Evolutionary conservation across 2,329 filamentous ascomycete genomes (phyloP).

Genomic region (Fusarium siculi): DNA sequence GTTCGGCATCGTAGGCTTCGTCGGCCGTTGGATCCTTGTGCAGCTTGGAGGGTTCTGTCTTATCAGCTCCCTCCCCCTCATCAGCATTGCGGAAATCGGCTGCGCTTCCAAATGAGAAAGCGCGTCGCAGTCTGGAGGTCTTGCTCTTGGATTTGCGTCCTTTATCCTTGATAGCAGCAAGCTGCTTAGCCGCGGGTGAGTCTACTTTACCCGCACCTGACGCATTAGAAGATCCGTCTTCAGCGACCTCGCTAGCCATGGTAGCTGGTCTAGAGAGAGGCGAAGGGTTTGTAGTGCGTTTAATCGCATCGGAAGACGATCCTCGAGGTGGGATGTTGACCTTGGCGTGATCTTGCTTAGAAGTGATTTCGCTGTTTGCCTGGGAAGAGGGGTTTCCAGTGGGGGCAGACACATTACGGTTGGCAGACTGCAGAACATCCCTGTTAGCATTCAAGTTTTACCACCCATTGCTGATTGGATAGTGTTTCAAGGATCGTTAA

Average conservation of each 20-base stretch:
- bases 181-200: constrained; percentile 83
- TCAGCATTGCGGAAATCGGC: constrained; percentile 86
- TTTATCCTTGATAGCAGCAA: constrained; percentile 88
- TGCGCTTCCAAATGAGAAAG: constrained; percentile 96
- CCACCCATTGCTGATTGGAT: constrained; percentile 56
- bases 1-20: constrained; percentile 84
- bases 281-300: constrained; percentile 74
- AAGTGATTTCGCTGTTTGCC: constrained; percentile 58
- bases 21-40: constrained; percentile 71
- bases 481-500: constrained; percentile 49
- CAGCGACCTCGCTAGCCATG: constrained; percentile 65
- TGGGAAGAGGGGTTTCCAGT: constrained; percentile 63
- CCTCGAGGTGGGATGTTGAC: constrained; percentile 70
- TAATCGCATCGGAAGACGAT: constrained; percentile 73
- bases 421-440: constrained; percentile 64
- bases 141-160: constrained; percentile 83
- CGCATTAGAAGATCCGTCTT: constrained; percentile 54
- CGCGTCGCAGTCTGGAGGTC: constrained; percentile 84
- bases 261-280: constrained; percentile 78
- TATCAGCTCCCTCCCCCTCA: constrained; percentile 56
- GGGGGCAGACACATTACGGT: constrained; percentile 66
- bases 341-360: constrained; percentile 65
- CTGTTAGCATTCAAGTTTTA: constrained; percentile 59
- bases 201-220: constrained; percentile 53
- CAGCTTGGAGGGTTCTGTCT: constrained; percentile 61